phyloP scores from a whole-genome alignment of 164 flowering plant genomes.

The Piper betle region DNA sequence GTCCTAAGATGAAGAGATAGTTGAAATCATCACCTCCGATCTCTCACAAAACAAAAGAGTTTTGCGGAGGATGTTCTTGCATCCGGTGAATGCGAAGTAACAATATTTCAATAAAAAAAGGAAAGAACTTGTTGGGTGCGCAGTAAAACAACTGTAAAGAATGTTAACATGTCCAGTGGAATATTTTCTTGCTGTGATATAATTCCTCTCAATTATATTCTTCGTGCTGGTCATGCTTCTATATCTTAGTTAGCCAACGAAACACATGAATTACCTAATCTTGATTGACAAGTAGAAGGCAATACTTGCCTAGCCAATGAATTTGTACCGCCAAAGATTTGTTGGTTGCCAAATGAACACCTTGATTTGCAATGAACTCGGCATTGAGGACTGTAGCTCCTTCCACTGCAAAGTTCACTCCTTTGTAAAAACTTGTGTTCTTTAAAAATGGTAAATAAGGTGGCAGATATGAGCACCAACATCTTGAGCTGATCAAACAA shows the following conservation, averaged over 20 bases:
- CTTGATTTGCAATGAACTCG: conserved; percentile 12
- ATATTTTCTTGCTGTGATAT: no score
- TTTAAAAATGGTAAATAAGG: conserved; percentile 19
- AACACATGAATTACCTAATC: background rate
- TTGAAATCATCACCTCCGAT: conserved; percentile 27
- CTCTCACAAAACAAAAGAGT: conserved; percentile 25
- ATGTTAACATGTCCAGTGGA: no score
- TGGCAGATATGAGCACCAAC: conserved; percentile 23
- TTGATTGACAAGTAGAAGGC: background rate
- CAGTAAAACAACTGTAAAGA: background rate
- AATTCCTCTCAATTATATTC: no score
- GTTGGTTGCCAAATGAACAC: conserved; percentile 2
- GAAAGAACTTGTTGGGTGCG: conserved; percentile 4
- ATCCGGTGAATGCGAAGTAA: conserved; percentile 7
- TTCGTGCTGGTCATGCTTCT: no score
- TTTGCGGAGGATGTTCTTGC: conserved; percentile 4
- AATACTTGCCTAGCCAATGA: conserved; percentile 16
- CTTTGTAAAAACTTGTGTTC: conserved; percentile 4
- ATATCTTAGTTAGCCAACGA: no score
- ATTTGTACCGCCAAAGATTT: conserved; percentile 19
- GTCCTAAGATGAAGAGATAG: conserved; percentile 3
- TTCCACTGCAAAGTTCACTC: conserved; percentile 44
- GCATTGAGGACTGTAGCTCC: conserved; percentile 41
- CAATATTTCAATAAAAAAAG: no score
- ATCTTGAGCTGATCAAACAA: conserved; percentile 2